These are phyloP conservation scores for Orychophragmus violaceus DNA, from an alignment of 345 rosid genomes.

Conservation along the genomic window DNA sequence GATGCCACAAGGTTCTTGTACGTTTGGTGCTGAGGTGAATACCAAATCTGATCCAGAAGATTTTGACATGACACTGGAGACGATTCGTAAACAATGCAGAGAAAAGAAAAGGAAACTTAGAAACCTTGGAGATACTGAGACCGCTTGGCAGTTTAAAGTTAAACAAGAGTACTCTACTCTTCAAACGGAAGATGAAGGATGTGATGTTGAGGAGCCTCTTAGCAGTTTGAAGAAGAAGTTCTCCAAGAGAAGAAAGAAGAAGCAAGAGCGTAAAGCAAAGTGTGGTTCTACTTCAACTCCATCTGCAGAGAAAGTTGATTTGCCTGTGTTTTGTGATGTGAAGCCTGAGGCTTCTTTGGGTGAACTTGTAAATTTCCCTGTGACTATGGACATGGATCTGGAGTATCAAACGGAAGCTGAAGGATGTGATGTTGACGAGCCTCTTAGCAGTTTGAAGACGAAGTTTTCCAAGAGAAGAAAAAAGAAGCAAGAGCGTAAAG, in stretches of 20 bases:
- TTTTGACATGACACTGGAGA: slow-evolving; percentile 46
- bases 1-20: slow-evolving; percentile 9
- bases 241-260: slow-evolving; percentile 34
- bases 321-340: slow-evolving; percentile 20
- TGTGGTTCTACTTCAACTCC: not conserved
- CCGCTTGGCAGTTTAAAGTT: slow-evolving; percentile 3
- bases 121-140: slow-evolving; percentile 10
- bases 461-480: slow-evolving; percentile 39
- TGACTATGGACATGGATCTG: not conserved
- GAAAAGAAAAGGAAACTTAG: slow-evolving; percentile 49
- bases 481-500: slow-evolving; percentile 30
- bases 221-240: slow-evolving; percentile 40
- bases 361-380: not conserved
- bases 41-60: slow-evolving; percentile 14
- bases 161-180: slow-evolving; percentile 20
- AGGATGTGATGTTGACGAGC: slow-evolving; percentile 43
- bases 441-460: slow-evolving; percentile 45
- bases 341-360: slow-evolving; percentile 39
- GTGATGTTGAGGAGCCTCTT: slow-evolving; percentile 51
- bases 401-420: slow-evolving; percentile 22
- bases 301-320: not conserved
- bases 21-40: slow-evolving; percentile 20
- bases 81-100: slow-evolving; percentile 45
- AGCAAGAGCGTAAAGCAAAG: slow-evolving; percentile 28
- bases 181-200: slow-evolving; percentile 31